Evolutionary conservation across 2,329 filamentous ascomycete species (phyloP), one percentile per base, ranked within the genome.

Genomic region (Sordariomycetes sp.): DNA sequence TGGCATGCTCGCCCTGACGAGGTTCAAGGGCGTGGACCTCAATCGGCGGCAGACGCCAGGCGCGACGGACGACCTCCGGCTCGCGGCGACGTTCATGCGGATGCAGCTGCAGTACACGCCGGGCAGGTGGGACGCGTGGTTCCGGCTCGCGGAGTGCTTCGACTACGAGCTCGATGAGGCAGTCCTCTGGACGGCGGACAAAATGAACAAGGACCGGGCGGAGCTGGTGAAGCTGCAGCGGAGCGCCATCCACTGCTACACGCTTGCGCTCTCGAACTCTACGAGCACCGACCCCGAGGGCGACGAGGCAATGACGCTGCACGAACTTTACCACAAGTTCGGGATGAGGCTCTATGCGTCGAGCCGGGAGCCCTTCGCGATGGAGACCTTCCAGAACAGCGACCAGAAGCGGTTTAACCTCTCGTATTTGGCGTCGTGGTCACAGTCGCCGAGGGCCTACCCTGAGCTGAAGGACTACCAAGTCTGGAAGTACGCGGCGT

Each of bases 41-140:
- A 91, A 77, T 60, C 89, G 92, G 64, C 82, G 90, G 22, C 80
- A 90, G 63, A 89, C 82, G 2, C 86, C 87, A 1, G 86, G 86
- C 3, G 86, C 89, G 15, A 92, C 87, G 0, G 89, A 92, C 62
- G 90, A 95, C 65, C 75, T 96, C 54, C 86, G 91, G 55, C 86
- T 90, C 56, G 90, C 89, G 2, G 84, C 88, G 52, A 86, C 83
- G 0, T 94, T 90, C 66, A 81, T 95, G 64, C 78, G 87, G 42
- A 82, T 91, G 62, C 90, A 95, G 66, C 70, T 96, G 1, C 89
- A 95, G 62, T 90, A 89, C 67, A 89, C 86, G 1, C 81, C 84
- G 2, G 85, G 90, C 48, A 83, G 85, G 58, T 96, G 90, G 90
- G 88, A 95, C 67, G 87, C 88, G 0, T 96, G 90, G 90, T 94